Evolutionary conservation across 2,329 filamentous ascomycete genomes (phyloP), one percentile per base, ranked within the genome.

Genomic region (Trichoderma sp.): DNA sequence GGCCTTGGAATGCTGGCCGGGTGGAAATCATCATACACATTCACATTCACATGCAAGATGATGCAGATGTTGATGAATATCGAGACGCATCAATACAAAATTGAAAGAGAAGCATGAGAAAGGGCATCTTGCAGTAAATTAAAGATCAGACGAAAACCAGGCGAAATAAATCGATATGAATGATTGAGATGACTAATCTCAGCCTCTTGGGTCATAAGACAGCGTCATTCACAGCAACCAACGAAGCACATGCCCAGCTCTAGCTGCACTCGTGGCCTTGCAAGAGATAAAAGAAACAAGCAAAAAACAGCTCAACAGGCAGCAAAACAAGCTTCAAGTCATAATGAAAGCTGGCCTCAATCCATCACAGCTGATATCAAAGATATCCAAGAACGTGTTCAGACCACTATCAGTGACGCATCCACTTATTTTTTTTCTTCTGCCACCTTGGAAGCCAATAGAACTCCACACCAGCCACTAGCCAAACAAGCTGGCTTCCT

Each of bases 281-380:
- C 43, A n/a, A 50, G 9, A 50, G 17, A 12, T 9, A 11, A 13
- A 13, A 57, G 13, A 12, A 3, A 23, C 34, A 67, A 12, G 50
- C 4, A 32, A 13, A 28, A 20, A 28, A 15, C 6, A 67, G 17
- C 32, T 8, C 50, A 36, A 2, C 53, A 43, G 43, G 36, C 53
- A 68, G 12, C 34, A 26, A 17, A 34, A 50, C 23, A 15, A 43
- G 39, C 39, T 43, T 43, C 17, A 6, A 23, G 13, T 17, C 26
- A 2, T 36, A 20, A 6, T 72, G 53, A 68, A 75, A 59, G n/a
- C 47, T 70, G 68, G 28, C 74, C 74, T 20, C 74, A 43, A 43
- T n/a, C 17, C 39, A 55, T 63, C 58, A 47, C 34, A 32, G 13
- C 68, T 39, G 47, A 39, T 64, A 39, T 9, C 5, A 36, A 32